Conservation (phyloP, 2,329 filamentous ascomycete genomes). For the Xylaria sp. region DNA sequence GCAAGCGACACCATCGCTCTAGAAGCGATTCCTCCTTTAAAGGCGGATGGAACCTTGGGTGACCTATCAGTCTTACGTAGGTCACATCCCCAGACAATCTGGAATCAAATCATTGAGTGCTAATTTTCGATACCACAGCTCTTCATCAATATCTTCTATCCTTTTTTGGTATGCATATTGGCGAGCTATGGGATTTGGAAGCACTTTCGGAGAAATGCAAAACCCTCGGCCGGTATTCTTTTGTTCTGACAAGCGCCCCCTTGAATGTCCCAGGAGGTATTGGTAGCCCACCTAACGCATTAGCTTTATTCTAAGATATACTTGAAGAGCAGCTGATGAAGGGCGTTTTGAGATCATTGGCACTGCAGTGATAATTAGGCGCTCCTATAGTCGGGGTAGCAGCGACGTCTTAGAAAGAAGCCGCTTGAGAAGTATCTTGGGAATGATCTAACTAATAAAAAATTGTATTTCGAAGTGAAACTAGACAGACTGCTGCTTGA, state of each 20-base stretch:
- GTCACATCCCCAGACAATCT: background rate
- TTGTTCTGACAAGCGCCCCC: conserved; percentile 2
- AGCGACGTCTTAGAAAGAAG: background rate
- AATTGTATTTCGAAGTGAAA: background rate
- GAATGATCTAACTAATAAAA: background rate
- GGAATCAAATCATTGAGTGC: background rate
- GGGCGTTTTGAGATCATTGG: background rate
- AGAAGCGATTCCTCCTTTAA: background rate
- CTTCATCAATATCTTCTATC: background rate
- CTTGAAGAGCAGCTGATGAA: too few relatives aligned
- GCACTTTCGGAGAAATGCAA: background rate
- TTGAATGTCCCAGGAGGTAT: background rate
- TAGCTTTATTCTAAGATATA: background rate
- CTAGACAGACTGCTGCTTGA: background rate
- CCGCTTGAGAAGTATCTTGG: background rate
- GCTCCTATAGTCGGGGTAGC: background rate
- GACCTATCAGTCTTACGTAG: background rate
- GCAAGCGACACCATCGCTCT: background rate
- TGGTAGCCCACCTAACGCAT: background rate
- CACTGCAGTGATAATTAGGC: background rate
- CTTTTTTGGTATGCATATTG: conserved; percentile 1
- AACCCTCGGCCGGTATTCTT: background rate
- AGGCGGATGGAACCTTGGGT: background rate
- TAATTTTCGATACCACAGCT: background rate
- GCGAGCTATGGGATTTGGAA: conserved; percentile 6